A percentile compares a stretch with the other conserved stretches of the same genome.
Conservation (phyloP, 352 stramenopile species). For the Albugo candida region DNA sequence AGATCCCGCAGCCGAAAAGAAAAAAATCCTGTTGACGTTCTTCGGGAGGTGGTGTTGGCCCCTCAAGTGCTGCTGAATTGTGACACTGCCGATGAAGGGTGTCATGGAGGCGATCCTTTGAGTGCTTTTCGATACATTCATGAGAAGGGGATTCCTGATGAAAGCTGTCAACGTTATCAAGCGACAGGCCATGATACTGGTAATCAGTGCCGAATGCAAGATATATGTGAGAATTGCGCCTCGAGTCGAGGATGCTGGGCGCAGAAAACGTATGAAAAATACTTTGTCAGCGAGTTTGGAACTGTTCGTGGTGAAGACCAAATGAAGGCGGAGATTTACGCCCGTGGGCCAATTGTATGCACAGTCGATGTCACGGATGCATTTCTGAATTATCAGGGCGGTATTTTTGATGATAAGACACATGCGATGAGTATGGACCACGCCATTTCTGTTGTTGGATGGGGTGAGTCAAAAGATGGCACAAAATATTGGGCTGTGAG, state of each 20-base stretch:
- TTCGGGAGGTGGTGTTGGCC: slow-evolving; percentile 57
- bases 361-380: slow-evolving; percentile 81
- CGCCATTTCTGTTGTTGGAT: slow-evolving; percentile 92
- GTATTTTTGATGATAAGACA: slow-evolving; percentile 85
- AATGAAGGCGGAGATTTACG: slow-evolving; percentile 95
- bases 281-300: slow-evolving; percentile 90
- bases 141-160: slow-evolving; percentile 82
- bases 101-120: slow-evolving; percentile 84
- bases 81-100: slow-evolving; percentile 70
- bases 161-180: slow-evolving; percentile 88
- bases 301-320: slow-evolving; percentile 75
- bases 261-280: slow-evolving; percentile 87
- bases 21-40: slow-evolving; percentile 38
- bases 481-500: slow-evolving; percentile 90
- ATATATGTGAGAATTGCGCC: slow-evolving; percentile 87
- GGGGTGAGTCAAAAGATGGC: slow-evolving; percentile 66
- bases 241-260: slow-evolving; percentile 61
- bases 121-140: slow-evolving; percentile 85
- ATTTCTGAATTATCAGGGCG: slow-evolving; percentile 84
- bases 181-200: slow-evolving; percentile 83
- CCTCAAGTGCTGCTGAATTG: slow-evolving; percentile 81
- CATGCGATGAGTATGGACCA: slow-evolving; percentile 58
- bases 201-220: slow-evolving; percentile 66
- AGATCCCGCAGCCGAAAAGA: slow-evolving; percentile 34
- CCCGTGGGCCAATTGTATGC: slow-evolving; percentile 86